Conservation (phyloP, 768 basidiomycete genomes). For the Myochromella boudieri region DNA sequence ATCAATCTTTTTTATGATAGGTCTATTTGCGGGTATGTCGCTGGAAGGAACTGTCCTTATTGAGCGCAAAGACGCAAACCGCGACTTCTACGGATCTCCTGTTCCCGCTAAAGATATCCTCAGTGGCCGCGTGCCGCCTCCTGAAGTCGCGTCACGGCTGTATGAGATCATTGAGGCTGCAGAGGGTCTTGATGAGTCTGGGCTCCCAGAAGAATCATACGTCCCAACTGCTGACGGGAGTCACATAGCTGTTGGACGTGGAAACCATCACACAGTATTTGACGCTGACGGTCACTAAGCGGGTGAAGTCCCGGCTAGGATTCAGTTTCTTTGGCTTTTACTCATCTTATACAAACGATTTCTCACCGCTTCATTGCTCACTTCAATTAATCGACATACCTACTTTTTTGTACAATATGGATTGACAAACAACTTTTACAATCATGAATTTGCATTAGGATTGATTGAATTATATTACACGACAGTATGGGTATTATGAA, state of each 20-base stretch:
- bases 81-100: slow-evolving; percentile 92
- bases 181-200: slow-evolving; percentile 86
- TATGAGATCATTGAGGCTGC: slow-evolving; percentile 98
- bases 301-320: neutral
- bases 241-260: slow-evolving; percentile 47
- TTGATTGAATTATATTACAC: slow-evolving; percentile 6
- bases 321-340: neutral
- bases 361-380: neutral
- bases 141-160: slow-evolving; percentile 87
- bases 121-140: slow-evolving; percentile 92
- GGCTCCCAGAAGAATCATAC: slow-evolving; percentile 77
- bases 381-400: neutral
- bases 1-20: slow-evolving; percentile 34
- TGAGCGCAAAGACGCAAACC: slow-evolving; percentile 94
- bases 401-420: slow-evolving; percentile 3
- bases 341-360: neutral
- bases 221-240: slow-evolving; percentile 68
- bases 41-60: slow-evolving; percentile 94
- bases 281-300: slow-evolving; percentile 62
- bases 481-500: slow-evolving; percentile 9
- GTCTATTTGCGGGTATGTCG: slow-evolving; percentile 91
- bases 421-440: neutral
- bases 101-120: slow-evolving; percentile 91
- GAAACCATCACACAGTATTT: slow-evolving; percentile 65
- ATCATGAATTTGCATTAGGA: neutral